These are phyloP conservation scores for Penicillium arizonense DNA, from an alignment of 495 filamentous ascomycete species.

Conservation along the genomic window DNA sequence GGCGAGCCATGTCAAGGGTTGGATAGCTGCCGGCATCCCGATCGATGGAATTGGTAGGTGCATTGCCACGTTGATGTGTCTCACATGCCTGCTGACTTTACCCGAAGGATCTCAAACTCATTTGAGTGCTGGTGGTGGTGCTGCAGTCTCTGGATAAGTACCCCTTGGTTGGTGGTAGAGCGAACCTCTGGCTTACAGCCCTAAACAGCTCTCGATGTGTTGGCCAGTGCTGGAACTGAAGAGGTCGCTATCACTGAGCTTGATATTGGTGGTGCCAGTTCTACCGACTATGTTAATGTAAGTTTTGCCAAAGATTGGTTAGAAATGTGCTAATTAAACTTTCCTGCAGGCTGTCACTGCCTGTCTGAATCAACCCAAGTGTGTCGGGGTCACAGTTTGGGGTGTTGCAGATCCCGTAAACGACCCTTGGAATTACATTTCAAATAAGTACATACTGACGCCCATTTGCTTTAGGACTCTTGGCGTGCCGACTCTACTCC, in stretches of 20 bases:
- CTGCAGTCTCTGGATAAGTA: slow-evolving; percentile 23
- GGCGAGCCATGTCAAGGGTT: slow-evolving; percentile 62
- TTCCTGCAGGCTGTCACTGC: slow-evolving; percentile 52
- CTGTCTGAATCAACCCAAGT: slow-evolving; percentile 61
- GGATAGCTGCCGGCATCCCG: slow-evolving; percentile 61
- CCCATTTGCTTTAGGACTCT: slow-evolving; percentile 38
- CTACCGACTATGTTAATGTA: slow-evolving; percentile 59
- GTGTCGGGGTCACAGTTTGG: slow-evolving; percentile 76
- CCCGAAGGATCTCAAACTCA: slow-evolving; percentile 59
- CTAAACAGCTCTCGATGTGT: slow-evolving; percentile 52
- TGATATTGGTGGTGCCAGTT: slow-evolving; percentile 58
- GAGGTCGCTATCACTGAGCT: slow-evolving; percentile 66
- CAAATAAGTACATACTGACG: background rate
- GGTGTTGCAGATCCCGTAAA: slow-evolving; percentile 64
- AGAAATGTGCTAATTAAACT: slow-evolving; percentile 1
- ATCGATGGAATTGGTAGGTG: slow-evolving; percentile 67
- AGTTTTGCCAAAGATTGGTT: background rate
- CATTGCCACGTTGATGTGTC: background rate
- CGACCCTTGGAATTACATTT: background rate
- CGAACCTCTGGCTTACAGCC: slow-evolving; percentile 4
- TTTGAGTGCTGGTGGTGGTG: slow-evolving; percentile 22
- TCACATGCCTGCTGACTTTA: slow-evolving; percentile 4
- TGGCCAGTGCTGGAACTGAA: slow-evolving; percentile 48
- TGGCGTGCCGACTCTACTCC: slow-evolving; percentile 62
- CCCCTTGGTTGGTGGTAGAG: background rate